Base-by-base conservation (phyloP, 1,139 yeast species). In the Geotrichum candidum region DNA sequence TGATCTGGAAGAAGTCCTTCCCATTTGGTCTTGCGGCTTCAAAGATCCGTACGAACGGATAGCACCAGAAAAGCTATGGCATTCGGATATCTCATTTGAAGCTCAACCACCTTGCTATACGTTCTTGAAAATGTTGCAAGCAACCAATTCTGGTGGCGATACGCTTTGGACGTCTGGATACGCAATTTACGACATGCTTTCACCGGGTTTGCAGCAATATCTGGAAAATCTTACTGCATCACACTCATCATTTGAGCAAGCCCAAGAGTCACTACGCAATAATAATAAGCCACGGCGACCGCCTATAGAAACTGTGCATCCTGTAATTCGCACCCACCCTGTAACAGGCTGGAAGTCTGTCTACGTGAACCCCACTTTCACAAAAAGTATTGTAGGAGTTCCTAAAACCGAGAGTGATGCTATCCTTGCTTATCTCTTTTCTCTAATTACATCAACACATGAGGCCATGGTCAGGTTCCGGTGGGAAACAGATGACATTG, bases 401-500 rank as follows among this genome's bases (percentile, higher is more conserved):
- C 73, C 72, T 15, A 76, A 25, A 35, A 13, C 66, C 11, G 82
- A 79, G 65, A 65, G 70, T 29, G 68, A 72, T 33, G 54, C 73
- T 2, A 71, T 80, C 61, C 73, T 80, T 69, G 75, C 77, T 58
- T 76, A 76, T 68, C 74, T 81, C 66, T 79, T 71, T 66, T 69
- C 73, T 48, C 74, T 79, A 29, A 77, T 72, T 64, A 82, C 80
- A 68, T 77, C 76, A 68, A 78, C 78, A 66, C 76, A 77, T 66
- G 71, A 66, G 22, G 58, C 65, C 29, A 69, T 68, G 61, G 74
- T 84, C 23, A 77, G 88, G 67, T 83, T 82, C 60, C 74, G 71
- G 59, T 84, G 86, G 84, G 81, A 80, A 66, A 81, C 81, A 50
- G 78, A 81, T 58, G 82, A 89, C 7, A 84, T 86, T 56, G 89